Percentiles rank a stretch among this genome's conserved stretches.
phyloP scores from a whole-genome alignment of 2,329 filamentous ascomycete genomes.

The Aspergillus niger region DNA sequence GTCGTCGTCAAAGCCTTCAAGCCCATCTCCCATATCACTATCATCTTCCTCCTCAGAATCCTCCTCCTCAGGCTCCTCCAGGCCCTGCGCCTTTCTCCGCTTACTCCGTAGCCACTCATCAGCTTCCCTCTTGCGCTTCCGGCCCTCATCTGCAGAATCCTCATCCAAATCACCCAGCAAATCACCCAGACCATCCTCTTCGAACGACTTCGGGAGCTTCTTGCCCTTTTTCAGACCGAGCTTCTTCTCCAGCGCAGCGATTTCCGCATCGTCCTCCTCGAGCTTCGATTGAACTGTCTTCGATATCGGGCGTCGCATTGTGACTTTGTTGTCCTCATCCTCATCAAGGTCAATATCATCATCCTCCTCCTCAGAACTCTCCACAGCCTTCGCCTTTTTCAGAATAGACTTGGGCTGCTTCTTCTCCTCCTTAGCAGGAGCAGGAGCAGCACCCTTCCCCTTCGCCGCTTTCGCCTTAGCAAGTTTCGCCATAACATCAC shows the following conservation, averaged over 20 bases:
- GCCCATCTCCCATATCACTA: constrained; percentile 25
- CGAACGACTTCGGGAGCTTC: constrained; percentile 69
- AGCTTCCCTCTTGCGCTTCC: constrained; percentile 64
- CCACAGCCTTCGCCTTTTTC: constrained; percentile 34
- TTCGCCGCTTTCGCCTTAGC: constrained; percentile 5
- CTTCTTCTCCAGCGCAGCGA: constrained; percentile 82
- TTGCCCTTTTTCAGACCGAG: constrained; percentile 80
- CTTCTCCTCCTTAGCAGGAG: constrained; percentile 17
- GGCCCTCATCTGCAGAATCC: constrained; percentile 51
- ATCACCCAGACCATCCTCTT: constrained; percentile 80
- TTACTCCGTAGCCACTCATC: constrained; percentile 63
- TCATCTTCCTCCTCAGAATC: constrained; percentile 22
- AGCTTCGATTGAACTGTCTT: constrained; percentile 62
- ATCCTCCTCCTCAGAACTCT: constrained; percentile 32
- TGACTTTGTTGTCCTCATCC: constrained; percentile 26
- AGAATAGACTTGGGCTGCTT: constrained; percentile 37
- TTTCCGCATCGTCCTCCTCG: constrained; percentile 82
- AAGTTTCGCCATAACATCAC: too few species aligned
- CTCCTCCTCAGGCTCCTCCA: constrained; percentile 23
- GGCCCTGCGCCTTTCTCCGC: constrained; percentile 53
- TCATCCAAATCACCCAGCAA: constrained; percentile 70
- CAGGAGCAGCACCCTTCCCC: constrained; percentile 14
- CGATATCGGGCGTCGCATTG: constrained; percentile 29
- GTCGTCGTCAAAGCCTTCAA: constrained; percentile 35
- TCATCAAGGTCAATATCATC: constrained; percentile 29